Evolutionary conservation across 1,139 yeast genomes (phyloP).

Genomic region (Groenewaldozyma sp.): DNA sequence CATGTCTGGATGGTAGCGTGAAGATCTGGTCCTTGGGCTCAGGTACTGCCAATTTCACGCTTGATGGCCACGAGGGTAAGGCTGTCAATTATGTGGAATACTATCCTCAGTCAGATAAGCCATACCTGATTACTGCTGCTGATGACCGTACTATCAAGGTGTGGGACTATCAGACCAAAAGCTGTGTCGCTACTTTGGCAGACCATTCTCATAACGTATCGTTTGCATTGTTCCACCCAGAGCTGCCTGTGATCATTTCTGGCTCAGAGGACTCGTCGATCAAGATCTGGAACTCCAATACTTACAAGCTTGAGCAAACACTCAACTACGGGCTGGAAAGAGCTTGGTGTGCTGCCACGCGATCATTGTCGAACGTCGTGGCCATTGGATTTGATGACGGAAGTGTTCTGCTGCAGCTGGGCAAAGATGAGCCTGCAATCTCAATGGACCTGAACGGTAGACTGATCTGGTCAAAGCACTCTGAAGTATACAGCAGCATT

Average conservation of each 20-base stretch:
- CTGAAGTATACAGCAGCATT: slow-evolving; percentile 79
- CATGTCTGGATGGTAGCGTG: slow-evolving; percentile 91
- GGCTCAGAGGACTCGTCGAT: slow-evolving; percentile 90
- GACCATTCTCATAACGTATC: slow-evolving; percentile 94
- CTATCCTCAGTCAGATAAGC: slow-evolving; percentile 95
- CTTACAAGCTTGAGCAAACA: slow-evolving; percentile 85
- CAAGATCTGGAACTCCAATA: slow-evolving; percentile 83
- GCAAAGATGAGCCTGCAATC: slow-evolving; percentile 88
- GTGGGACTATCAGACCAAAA: slow-evolving; percentile 97
- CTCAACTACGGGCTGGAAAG: slow-evolving; percentile 87
- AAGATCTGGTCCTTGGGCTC: slow-evolving; percentile 95
- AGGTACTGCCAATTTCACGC: slow-evolving; percentile 81
- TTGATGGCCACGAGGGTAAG: slow-evolving; percentile 81
- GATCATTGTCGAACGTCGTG: slow-evolving; percentile 67
- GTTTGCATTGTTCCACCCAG: slow-evolving; percentile 95
- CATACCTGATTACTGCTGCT: slow-evolving; percentile 84
- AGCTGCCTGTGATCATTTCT: slow-evolving; percentile 77
- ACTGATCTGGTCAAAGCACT: slow-evolving; percentile 81
- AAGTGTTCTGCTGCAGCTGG: slow-evolving; percentile 73
- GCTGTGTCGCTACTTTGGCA: slow-evolving; percentile 87
- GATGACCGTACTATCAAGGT: slow-evolving; percentile 87
- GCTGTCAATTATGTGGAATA: slow-evolving; percentile 96
- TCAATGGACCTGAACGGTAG: slow-evolving; percentile 93
- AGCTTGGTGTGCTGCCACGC: slow-evolving; percentile 88
- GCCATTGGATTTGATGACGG: slow-evolving; percentile 97